Evolutionary conservation across 1,284 basidiomycete species (phyloP), one percentile per base, ranked within the genome.

Genomic region (Fomitopsis betulina): DNA sequence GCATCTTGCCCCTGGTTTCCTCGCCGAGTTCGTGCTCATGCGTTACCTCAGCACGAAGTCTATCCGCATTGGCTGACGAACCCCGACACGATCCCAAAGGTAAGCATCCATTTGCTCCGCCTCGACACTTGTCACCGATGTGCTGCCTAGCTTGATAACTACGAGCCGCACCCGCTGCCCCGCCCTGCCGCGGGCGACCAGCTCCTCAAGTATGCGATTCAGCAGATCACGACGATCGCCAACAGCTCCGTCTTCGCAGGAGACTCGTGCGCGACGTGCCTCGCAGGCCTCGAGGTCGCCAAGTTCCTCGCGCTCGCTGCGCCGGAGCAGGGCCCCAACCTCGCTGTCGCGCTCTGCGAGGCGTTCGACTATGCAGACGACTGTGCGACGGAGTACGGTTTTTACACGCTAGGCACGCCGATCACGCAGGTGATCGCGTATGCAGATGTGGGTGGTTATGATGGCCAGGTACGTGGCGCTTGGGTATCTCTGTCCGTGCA

Each of bases 301-400:
- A 91, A 92, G 69, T 83, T 87, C 64, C 75, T 91, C 42, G 79
- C 85, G 0, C 71, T 87, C 52, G 82, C 84, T n/a, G 81, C 82
- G 21, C 87, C 89, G 3, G 74, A 83, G 37, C 72, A 85, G 61
- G 84, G 86, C 1, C 81, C 89, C 2, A 73, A 70, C 3, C 75
- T 91, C 25, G 73, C 84, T 7, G 76, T 87, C 19, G 73, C 76
- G 5, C 70, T 90, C 37, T 93, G 90, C 74, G 74, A 87, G 59
- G 70, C 76, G 53, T 85, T 86, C 70, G 72, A 78, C 53, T 80
- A 85, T 68, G 77, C 50, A 30, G 38, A 73, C 27, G 56, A 57
- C 51, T 90, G 87, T 68, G 74, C 73, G 57, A 71, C 73, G 9
- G 77, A 71, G 19, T 84, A 79, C 66, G 77, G 81, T 13, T 66